Evolutionary conservation across 179 eudicot genomes (phyloP).

Genomic region (Silene noctiflora): DNA sequence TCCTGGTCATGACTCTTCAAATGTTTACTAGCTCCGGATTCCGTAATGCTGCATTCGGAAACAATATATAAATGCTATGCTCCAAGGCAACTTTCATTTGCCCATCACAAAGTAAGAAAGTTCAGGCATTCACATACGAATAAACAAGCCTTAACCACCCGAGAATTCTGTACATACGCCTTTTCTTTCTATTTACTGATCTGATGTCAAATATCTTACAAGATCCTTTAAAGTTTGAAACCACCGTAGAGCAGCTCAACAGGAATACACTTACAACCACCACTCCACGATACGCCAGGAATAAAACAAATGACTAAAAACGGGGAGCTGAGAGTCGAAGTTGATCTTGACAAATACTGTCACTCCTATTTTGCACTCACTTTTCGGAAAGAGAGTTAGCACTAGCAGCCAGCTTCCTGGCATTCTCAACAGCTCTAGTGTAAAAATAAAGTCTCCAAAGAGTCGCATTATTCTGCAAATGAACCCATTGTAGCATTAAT

Average conservation of each 20-base stretch:
- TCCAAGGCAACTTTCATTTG: background rate
- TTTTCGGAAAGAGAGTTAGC: conserved; percentile 19
- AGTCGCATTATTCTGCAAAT: conserved; percentile 55
- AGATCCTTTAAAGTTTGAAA: background rate
- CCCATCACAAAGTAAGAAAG: background rate
- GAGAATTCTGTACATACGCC: background rate
- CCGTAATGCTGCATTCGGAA: no score
- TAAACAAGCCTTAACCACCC: background rate
- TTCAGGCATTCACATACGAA: background rate
- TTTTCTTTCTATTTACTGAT: background rate
- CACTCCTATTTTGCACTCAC: conserved; percentile 14
- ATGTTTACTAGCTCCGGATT: background rate
- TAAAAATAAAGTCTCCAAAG: conserved; percentile 79
- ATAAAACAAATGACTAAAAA: background rate
- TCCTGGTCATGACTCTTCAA: background rate
- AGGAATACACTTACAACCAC: background rate
- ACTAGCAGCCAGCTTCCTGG: conserved; percentile 40
- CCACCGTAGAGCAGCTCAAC: background rate
- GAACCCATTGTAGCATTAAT: conserved; percentile 2
- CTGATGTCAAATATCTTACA: background rate
- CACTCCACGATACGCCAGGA: background rate
- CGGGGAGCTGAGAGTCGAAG: background rate
- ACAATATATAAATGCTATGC: no score
- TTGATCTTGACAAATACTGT: background rate
- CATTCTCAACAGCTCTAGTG: conserved; percentile 58